Evolutionary conservation across 371 early-diverging fungal species (phyloP), one percentile per base, ranked within the genome.

Genomic region (Phascolomyces articulosus): DNA sequence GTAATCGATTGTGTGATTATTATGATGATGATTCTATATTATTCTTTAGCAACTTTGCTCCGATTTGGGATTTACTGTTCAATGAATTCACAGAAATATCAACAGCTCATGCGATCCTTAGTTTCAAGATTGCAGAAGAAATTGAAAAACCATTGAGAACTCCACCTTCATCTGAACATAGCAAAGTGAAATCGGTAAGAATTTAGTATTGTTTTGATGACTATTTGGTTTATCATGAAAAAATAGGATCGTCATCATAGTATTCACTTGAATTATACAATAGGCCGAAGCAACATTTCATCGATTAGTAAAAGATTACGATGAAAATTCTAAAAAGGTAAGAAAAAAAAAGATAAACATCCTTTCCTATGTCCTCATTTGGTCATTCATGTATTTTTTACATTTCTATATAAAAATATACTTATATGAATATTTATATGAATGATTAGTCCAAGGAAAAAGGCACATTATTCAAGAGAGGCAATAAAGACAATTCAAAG

Each of bases 71-170:
- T 49, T 71, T 74, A 20, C 40, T 82, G 40, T 70, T 67, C 41
- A 70, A 74, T 54, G 83, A 82, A 62, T 57, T 79, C 2, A 65
- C 69, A 21, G 83, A 82, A 58, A 58, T 77, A 40, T 79, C 83
- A 13, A 73, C 78, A 2, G 68, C 75, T 21, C 83, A 82, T 66
- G 76, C 72, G 13, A 72, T 77, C 15, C 67, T 79, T 53, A 70
- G 79, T 26, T 68, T 69, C 60, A 69, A 74, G 41, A 82, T 82
- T 57, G 53, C 72, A 18, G 74, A 73, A 21, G 79, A 82, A 40
- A 71, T 82, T 58, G 79, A 79, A 58, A 68, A 74, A 21, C 74
- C 77, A 13, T 47, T 82, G 40, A 64, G 71, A 44, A 57, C 41
- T 9, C 53, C 55, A 18, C 56, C 65, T 27, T 64, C 67, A 10